Percentiles rank a stretch among this genome's conserved stretches.
Evolutionary conservation across 441 rosid genomes (phyloP).

Genomic region (Omphalea diandra): DNA sequence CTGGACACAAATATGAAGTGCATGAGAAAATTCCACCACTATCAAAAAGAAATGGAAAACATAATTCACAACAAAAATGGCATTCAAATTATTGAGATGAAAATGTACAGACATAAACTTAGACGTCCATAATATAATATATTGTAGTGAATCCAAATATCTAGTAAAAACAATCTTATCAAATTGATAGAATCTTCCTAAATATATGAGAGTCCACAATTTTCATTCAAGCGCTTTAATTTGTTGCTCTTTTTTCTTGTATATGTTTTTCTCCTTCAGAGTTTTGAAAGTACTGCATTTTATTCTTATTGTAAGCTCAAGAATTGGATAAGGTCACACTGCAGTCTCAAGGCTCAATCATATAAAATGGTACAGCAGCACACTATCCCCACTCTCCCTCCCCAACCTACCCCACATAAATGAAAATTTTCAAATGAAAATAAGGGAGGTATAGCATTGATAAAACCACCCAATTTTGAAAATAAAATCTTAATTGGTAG

Average conservation of each 20-base stretch:
- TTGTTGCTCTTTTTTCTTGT: background rate
- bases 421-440: background rate
- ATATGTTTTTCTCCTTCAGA: background rate
- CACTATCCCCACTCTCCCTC: too few species aligned
- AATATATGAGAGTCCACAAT: background rate
- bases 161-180: background rate
- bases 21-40: slow-evolving; percentile 17
- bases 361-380: background rate
- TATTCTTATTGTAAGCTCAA: background rate
- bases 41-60: slow-evolving; percentile 8
- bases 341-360: slow-evolving; percentile 4
- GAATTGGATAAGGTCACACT: slow-evolving; percentile 2
- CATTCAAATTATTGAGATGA: background rate
- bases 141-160: background rate
- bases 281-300: background rate
- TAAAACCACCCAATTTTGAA: too few species aligned
- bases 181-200: background rate
- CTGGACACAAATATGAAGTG: slow-evolving; percentile 42
- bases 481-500: background rate
- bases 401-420: too few species aligned
- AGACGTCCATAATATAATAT: background rate
- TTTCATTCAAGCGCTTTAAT: background rate
- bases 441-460: too few species aligned
- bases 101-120: background rate
- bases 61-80: background rate